Base-by-base conservation (phyloP, 345 rosid genomes). In the Ailanthus altissimus region DNA sequence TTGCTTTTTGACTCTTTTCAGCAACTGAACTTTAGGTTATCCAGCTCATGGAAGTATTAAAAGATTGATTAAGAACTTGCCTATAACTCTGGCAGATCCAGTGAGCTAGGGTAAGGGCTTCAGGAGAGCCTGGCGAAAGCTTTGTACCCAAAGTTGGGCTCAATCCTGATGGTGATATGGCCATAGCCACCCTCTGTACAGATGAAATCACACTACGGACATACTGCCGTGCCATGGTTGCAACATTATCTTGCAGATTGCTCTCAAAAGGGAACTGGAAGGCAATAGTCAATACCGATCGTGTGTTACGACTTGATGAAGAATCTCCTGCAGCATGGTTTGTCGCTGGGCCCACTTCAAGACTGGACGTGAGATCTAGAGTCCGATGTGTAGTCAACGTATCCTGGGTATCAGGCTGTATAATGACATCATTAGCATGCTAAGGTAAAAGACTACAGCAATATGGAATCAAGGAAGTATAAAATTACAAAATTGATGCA, bases 131-230 rank as follows among this genome's bases (percentile, higher is more conserved):
- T 0, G 97, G 92, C 6, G 89, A 88, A 51, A 91, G 73, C 84
- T 92, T 94, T 1, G 96, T 90, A 15, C 92, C 96, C 12, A 89
- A 46, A 65, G 88, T 60, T 8, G 96, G 94, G 74, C 82, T 82
- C 85, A 88, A 70, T 70, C 97, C 97, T 5, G 98, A 86, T 4
- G 97, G 98, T 73, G 98, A 89, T 79, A 97, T 90, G 25, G 94
- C 99, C 93, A 88, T 91, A 21, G 99, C 98, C 71, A 97, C 96
- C 38, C 97, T 90, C 90, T 97, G 99, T 58, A 97, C 98, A 0
- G 99, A 89, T 15, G 98, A 89, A 66, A 97, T 94, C 72, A 97
- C 97, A 15, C 94, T 97, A 1, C 97, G 88, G 6, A 97, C 87
- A 50, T 97, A 97, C 79, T 97, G 98, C 8, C 93, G 88, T 28